Evolutionary conservation across 1,284 basidiomycete species (phyloP), one percentile per base, ranked within the genome.

Genomic region (Pseudozyma sp.): DNA sequence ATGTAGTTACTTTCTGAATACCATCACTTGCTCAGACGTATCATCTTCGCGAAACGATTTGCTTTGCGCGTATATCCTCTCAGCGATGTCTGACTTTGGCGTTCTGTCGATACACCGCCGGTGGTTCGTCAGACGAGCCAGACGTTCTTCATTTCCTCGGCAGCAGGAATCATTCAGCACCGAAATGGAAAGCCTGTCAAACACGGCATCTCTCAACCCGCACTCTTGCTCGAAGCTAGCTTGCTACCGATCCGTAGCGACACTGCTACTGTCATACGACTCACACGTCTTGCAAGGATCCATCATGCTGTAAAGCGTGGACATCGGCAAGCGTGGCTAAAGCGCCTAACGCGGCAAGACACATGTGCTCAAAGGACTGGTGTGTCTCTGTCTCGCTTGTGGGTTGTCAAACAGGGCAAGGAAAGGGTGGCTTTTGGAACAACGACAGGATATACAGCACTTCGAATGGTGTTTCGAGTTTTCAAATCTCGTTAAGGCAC

Each of bases 131-230:
- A 24, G 4, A 24, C 24, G 24, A 24, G 24, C 24, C 24, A 24
- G 24, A 1, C 24, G 24, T 24, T 24, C 24, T 24, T 24, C 24
- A 1, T 24, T 24, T 24, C 4, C 24, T 24, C 24, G 24, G 24
- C 24, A 24, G 4, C 24, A 4, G 24, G 24, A 4, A 4, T 24
- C 24, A 4, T 24, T 24, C 24, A 24, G 24, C 24, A 24, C 17
- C 40, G 40, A 42, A 17, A 14, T 17, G n/a, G 16, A 17, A n/a
- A 13, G 40, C 40, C 40, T 42, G 40, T 42, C 40, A 14, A 42
- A 42, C 10, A 42, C n/a, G 40, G 40, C 40, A 94, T 86, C 85
- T 92, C 39, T 61, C 54, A 16, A 66, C 2, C 14, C 35, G 10
- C 10, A 37, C 35, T 37, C 35, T 37, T 14, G 35, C 14, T 37